Percentiles rank a stretch among this genome's conserved stretches.
These are phyloP conservation scores for Blepharisma stoltei DNA, from an alignment of 73 alveolate species.

Conservation along the genomic window DNA sequence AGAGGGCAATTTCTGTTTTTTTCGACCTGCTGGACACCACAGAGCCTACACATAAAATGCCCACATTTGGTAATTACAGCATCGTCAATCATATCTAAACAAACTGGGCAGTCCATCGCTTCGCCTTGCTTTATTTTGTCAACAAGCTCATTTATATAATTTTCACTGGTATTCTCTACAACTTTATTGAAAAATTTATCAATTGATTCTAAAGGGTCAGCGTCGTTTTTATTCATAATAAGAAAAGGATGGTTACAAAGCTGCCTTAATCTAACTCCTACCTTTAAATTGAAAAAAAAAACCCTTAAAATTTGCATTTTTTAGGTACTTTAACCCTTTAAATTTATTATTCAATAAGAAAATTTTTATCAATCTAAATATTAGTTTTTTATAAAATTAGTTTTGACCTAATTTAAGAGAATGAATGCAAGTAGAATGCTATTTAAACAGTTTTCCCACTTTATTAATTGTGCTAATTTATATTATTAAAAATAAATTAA, in stretches of 20 bases:
- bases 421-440: too few species aligned
- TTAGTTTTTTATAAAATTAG: too few species aligned
- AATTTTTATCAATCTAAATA: too few species aligned
- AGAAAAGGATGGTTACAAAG: slow-evolving; percentile 55
- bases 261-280: slow-evolving; percentile 56
- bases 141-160: slow-evolving; percentile 38
- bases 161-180: slow-evolving; percentile 26
- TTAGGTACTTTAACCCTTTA: too few species aligned
- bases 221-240: slow-evolving; percentile 43
- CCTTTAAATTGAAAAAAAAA: too few species aligned
- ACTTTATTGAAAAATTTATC: slow-evolving; percentile 36
- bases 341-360: too few species aligned
- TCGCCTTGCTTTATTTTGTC: slow-evolving; percentile 46
- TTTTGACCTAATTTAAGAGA: too few species aligned
- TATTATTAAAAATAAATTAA: too few species aligned
- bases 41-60: slow-evolving; percentile 46
- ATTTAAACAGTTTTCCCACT: too few species aligned
- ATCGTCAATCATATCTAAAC: slow-evolving; percentile 51
- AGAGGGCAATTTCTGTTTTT: slow-evolving; percentile 45
- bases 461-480: too few species aligned
- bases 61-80: slow-evolving; percentile 46
- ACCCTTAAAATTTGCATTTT: too few species aligned
- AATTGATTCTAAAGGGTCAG: slow-evolving; percentile 34
- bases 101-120: slow-evolving; percentile 42
- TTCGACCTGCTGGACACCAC: slow-evolving; percentile 37